Percentiles rank a stretch among this genome's conserved stretches.
Evolutionary conservation across 305 asterid species (phyloP).

Genomic region (Solanum chacoense): DNA sequence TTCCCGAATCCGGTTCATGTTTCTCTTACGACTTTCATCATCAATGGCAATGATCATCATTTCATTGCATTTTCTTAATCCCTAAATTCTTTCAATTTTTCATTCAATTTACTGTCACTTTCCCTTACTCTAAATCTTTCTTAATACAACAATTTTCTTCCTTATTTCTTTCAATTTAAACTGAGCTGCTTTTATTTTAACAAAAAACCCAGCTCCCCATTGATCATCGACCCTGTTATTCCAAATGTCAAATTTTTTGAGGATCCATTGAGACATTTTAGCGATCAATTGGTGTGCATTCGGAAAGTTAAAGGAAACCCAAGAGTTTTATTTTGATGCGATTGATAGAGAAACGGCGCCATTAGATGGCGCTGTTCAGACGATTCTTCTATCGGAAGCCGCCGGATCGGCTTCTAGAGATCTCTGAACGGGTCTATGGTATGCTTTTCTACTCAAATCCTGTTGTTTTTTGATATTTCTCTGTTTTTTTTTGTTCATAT

Average conservation of each 20-base stretch:
- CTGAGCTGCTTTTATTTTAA: background rate
- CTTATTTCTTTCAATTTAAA: background rate
- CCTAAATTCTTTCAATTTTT: background rate
- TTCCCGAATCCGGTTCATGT: background rate
- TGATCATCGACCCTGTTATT: background rate
- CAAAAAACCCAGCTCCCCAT: background rate
- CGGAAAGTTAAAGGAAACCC: background rate
- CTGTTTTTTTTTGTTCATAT: background rate
- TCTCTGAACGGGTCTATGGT: conserved; percentile 93
- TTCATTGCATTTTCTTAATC: background rate
- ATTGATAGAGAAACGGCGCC: conserved; percentile 81
- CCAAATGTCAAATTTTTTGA: background rate
- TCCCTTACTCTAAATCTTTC: background rate
- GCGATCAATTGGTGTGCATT: background rate
- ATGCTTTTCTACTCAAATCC: background rate
- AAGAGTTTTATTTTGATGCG: conserved; percentile 45
- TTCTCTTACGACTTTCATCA: background rate
- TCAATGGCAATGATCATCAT: conserved; percentile 1
- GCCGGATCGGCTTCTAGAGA: conserved; percentile 97
- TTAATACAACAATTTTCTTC: background rate
- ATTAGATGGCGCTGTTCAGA: conserved; percentile 96
- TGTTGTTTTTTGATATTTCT: background rate
- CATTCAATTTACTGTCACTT: background rate
- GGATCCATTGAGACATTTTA: background rate
- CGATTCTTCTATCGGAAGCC: conserved; percentile 88